Percentiles rank a stretch among this genome's conserved stretches.
Evolutionary conservation across 345 rosid species (phyloP).

Genomic region (Tarenaya hassleriana): DNA sequence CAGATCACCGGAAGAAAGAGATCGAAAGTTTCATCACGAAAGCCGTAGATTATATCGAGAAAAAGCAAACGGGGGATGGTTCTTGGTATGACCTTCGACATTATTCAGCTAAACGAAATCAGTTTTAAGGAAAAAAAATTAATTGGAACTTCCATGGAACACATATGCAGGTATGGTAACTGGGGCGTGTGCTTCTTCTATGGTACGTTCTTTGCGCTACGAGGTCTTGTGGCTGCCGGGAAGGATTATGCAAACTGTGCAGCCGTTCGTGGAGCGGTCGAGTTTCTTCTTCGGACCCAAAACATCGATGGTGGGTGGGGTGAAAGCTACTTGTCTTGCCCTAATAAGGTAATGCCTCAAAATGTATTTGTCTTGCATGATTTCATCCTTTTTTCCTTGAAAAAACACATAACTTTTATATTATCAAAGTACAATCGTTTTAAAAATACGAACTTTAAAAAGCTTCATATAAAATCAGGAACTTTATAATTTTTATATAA

Average conservation of each 20-base stretch:
- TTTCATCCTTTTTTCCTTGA: no score
- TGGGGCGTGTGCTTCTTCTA: slow-evolving; percentile 16
- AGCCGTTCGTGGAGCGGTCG: neutral
- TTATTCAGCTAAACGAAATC: no score
- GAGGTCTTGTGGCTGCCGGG: neutral
- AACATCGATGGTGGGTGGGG: slow-evolving; percentile 18
- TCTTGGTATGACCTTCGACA: slow-evolving; percentile 46
- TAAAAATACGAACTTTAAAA: no score
- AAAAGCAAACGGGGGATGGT: slow-evolving; percentile 35
- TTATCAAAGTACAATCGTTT: no score
- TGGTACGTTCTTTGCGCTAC: slow-evolving; percentile 9
- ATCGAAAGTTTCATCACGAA: slow-evolving; percentile 32
- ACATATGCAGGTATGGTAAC: slow-evolving; percentile 6
- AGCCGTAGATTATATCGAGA: slow-evolving; percentile 27
- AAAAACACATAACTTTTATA: no score
- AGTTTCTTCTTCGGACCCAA: neutral
- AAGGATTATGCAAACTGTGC: neutral
- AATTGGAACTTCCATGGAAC: no score
- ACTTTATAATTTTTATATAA: no score
- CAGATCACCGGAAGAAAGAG: slow-evolving; percentile 32
- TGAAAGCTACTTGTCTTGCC: slow-evolving; percentile 6
- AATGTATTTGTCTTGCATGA: no score
- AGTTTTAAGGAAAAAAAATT: no score
- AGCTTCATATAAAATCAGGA: no score
- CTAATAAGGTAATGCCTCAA: neutral